Conservation (phyloP, 306 rosid genomes). For the Mimosa bimucronata region DNA sequence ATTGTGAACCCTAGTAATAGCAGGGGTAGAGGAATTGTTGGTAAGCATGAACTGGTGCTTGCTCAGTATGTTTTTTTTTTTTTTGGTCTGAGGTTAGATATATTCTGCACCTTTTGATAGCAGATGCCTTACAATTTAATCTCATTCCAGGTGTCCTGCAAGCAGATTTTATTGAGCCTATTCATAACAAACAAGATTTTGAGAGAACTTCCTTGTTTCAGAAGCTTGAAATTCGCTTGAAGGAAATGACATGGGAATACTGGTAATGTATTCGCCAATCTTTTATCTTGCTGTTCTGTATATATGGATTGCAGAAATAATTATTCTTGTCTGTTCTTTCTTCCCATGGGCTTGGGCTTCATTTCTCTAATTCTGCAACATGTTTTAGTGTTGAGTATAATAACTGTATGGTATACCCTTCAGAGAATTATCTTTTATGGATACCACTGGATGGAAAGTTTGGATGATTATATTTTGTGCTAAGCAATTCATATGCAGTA, state of each 20-base stretch:
- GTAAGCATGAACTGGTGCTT: conserved; percentile 53
- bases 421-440: conserved; percentile 17
- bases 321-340: conserved; percentile 16
- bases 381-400: conserved; percentile 5
- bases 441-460: background rate
- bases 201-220: conserved; percentile 88
- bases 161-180: conserved; percentile 88
- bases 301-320: background rate
- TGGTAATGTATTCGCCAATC: conserved; percentile 54
- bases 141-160: conserved; percentile 68
- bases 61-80: background rate
- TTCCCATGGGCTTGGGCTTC: conserved; percentile 9
- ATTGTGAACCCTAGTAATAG: conserved; percentile 66
- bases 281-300: conserved; percentile 3
- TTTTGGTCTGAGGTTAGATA: conserved; percentile 22
- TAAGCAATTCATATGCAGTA: conserved; percentile 10
- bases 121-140: conserved; percentile 37
- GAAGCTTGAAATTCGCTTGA: conserved; percentile 87
- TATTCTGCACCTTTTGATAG: background rate
- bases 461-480: conserved; percentile 28
- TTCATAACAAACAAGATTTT: conserved; percentile 96
- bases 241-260: conserved; percentile 88
- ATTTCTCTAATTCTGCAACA: conserved; percentile 16
- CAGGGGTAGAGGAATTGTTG: conserved; percentile 90
- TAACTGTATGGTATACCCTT: conserved; percentile 1